Percentiles rank a stretch among this genome's conserved stretches.
These are phyloP conservation scores for Hanseniaspora jakobsenii DNA, from an alignment of 805 yeast genomes.

Conservation along the genomic window DNA sequence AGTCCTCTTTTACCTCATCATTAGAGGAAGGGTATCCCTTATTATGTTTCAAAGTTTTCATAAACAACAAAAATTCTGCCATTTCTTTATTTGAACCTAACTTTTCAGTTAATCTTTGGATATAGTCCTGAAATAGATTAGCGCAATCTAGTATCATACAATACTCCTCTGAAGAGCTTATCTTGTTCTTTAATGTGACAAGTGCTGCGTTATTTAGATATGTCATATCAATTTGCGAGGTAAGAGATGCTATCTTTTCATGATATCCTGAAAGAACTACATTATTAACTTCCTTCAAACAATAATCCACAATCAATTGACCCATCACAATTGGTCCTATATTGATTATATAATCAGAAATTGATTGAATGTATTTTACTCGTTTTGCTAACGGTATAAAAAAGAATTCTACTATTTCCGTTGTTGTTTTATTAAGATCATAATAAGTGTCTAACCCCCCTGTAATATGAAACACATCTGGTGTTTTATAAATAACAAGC, in stretches of 20 bases:
- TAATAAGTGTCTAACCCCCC: not conserved
- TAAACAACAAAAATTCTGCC: conserved; percentile 13
- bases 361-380: conserved; percentile 2
- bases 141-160: conserved; percentile 2
- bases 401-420: conserved; percentile 5
- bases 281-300: conserved; percentile 5
- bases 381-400: conserved; percentile 10
- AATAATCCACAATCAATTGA: conserved; percentile 13
- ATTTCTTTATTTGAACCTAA: conserved; percentile 5
- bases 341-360: not conserved
- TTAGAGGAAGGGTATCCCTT: not conserved
- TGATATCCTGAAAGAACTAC: not conserved
- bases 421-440: not conserved
- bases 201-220: not conserved
- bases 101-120: not conserved
- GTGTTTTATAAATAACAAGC: not conserved
- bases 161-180: conserved; percentile 6
- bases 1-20: not conserved
- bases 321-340: conserved; percentile 4
- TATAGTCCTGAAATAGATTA: conserved; percentile 9
- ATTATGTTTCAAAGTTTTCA: conserved; percentile 12
- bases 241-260: not conserved
- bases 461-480: not conserved
- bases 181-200: not conserved
- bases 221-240: not conserved